Evolutionary conservation across 164 flowering plant species (phyloP).

Genomic region (Vitis rotundifolia): DNA sequence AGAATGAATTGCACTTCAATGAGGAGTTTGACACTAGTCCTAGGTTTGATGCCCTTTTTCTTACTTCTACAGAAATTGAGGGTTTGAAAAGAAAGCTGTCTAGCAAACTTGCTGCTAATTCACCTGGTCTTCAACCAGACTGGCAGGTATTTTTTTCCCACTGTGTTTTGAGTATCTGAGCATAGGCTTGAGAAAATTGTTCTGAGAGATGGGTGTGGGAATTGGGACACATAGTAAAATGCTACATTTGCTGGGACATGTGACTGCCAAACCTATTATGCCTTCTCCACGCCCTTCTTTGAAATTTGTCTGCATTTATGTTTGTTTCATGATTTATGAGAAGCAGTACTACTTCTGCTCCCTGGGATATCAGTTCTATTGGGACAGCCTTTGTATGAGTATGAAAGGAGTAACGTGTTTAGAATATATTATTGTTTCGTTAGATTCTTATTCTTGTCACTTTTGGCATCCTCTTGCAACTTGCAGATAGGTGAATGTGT

Average conservation of each 20-base stretch:
- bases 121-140: conserved; percentile 76
- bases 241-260: too few relatives aligned
- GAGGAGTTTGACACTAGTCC: too few relatives aligned
- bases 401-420: background rate
- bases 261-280: too few relatives aligned
- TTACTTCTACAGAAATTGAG: conserved; percentile 63
- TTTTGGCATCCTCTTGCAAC: conserved; percentile 30
- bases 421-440: background rate
- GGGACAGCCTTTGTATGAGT: too few relatives aligned
- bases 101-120: conserved; percentile 96
- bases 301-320: too few relatives aligned
- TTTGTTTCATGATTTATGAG: too few relatives aligned
- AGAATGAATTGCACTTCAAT: too few relatives aligned
- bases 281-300: too few relatives aligned
- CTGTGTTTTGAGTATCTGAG: background rate
- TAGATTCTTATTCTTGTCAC: conserved; percentile 6
- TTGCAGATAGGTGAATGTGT: conserved; percentile 92
- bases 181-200: background rate
- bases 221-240: too few relatives aligned
- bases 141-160: conserved; percentile 72
- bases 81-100: conserved; percentile 93
- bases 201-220: background rate
- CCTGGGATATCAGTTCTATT: too few relatives aligned
- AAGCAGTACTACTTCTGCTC: too few relatives aligned
- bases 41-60: background rate